Percentiles rank a stretch among this genome's conserved stretches.
phyloP scores from a whole-genome alignment of 1,139 yeast species.

The Nadsonia commutata region DNA sequence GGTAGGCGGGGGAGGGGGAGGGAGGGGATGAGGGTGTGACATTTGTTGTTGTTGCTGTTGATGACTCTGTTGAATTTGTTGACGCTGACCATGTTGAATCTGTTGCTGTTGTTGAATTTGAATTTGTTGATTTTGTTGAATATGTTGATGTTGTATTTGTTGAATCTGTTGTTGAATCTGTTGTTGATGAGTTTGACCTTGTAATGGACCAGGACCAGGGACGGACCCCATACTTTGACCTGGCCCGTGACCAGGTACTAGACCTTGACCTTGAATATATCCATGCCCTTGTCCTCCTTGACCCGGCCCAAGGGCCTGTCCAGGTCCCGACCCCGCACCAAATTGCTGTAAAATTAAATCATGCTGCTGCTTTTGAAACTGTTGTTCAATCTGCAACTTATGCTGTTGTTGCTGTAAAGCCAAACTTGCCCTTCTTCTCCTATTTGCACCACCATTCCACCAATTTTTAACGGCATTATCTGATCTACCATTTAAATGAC shows the following conservation, averaged over 20 bases:
- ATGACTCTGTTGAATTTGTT: not conserved
- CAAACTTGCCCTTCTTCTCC: slow-evolving; percentile 44
- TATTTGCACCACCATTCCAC: slow-evolving; percentile 92
- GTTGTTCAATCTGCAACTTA: slow-evolving; percentile 5
- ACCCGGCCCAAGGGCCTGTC: not conserved
- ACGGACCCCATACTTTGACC: not conserved
- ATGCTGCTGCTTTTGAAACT: slow-evolving; percentile 7
- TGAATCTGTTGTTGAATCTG: not conserved
- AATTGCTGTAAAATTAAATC: not conserved
- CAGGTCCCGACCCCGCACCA: not conserved
- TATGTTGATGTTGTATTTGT: not conserved
- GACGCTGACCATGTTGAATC: slow-evolving; percentile 2
- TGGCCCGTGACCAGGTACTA: not conserved
- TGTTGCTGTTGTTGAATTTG: not conserved
- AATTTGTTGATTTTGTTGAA: slow-evolving; percentile 2
- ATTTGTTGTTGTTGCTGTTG: slow-evolving; percentile 1
- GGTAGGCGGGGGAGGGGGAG: slow-evolving; percentile 7
- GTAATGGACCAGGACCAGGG: slow-evolving; percentile 4
- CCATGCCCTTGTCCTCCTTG: not conserved
- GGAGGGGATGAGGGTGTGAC: slow-evolving; percentile 2
- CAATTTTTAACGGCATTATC: slow-evolving; percentile 90
- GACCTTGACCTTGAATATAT: not conserved
- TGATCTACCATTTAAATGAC: slow-evolving; percentile 72
- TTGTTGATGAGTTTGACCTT: slow-evolving; percentile 4
- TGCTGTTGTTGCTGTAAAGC: slow-evolving; percentile 6